A percentile compares a stretch with the other conserved stretches of the same genome.
These are phyloP conservation scores for Aspergillus quadrilineatus DNA, from an alignment of 2,329 filamentous ascomycete genomes.

Conservation along the genomic window DNA sequence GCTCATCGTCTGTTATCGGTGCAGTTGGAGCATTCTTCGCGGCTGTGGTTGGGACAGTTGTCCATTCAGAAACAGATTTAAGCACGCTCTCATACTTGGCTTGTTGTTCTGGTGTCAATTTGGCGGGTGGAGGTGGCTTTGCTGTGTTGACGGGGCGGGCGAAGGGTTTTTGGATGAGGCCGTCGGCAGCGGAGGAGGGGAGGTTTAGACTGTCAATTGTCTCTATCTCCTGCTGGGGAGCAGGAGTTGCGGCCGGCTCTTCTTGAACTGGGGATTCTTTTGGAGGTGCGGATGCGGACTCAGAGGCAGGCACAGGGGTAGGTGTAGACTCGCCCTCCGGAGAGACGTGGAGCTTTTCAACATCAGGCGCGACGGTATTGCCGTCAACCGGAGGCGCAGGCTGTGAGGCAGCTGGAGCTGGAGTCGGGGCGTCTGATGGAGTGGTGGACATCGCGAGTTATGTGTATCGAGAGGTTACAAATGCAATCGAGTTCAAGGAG, in stretches of 20 bases:
- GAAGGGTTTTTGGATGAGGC: conserved; percentile 58
- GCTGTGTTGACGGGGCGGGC: conserved; percentile 56
- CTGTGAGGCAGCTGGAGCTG: not conserved
- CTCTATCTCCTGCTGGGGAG: not conserved
- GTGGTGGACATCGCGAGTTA: conserved; percentile 3
- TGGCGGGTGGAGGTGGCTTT: conserved; percentile 56
- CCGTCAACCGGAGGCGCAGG: not conserved
- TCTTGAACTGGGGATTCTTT: conserved; percentile 2
- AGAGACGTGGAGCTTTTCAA: not conserved
- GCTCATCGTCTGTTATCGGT: conserved; percentile 74
- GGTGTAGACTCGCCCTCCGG: not conserved
- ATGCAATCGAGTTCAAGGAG: not conserved
- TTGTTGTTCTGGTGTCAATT: conserved; percentile 73
- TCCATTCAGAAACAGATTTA: conserved; percentile 68
- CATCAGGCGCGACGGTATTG: not conserved
- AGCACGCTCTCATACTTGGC: conserved; percentile 79
- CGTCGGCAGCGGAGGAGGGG: conserved; percentile 40
- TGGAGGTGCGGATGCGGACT: not conserved
- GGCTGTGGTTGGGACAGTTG: conserved; percentile 63
- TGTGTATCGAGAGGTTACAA: not conserved
- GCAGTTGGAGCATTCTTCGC: conserved; percentile 58
- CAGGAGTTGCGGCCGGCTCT: not conserved
- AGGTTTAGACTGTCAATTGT: conserved; percentile 25
- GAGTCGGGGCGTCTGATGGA: conserved; percentile 1
- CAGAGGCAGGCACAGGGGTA: not conserved